These are phyloP conservation scores for Cotoneaster glaucophyllus DNA, from an alignment of 306 rosid species.

Conservation along the genomic window DNA sequence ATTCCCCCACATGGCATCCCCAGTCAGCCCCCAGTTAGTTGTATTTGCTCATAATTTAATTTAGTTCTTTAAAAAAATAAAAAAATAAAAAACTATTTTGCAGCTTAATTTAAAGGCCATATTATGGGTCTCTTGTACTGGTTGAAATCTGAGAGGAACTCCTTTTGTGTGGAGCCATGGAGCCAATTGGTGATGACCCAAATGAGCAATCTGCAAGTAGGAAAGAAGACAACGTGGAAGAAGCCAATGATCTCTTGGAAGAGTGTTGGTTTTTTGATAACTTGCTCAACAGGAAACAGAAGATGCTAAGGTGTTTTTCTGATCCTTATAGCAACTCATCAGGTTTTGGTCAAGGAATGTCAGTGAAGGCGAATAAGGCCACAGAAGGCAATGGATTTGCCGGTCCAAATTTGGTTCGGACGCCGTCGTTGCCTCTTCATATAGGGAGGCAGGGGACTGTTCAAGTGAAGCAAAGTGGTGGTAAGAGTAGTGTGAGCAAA, in stretches of 20 bases:
- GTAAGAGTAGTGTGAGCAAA: neutral
- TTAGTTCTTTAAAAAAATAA: neutral
- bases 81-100: neutral
- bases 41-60: conserved; percentile 8
- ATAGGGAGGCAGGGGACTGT: conserved; percentile 33
- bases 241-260: conserved; percentile 66
- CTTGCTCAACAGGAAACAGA: conserved; percentile 43
- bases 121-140: neutral
- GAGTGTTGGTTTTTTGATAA: conserved; percentile 77
- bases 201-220: conserved; percentile 28
- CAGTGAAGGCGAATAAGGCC: conserved; percentile 6
- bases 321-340: conserved; percentile 52
- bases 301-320: conserved; percentile 51
- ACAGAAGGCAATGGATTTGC: neutral
- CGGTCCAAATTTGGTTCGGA: conserved; percentile 23
- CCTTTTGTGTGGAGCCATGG: conserved; percentile 37
- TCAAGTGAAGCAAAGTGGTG: conserved; percentile 13
- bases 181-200: conserved; percentile 12
- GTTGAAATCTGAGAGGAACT: neutral
- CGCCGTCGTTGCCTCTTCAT: conserved; percentile 50
- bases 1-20: conserved; percentile 50
- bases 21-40: conserved; percentile 15
- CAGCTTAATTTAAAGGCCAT: neutral
- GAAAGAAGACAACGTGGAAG: conserved; percentile 27
- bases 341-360: conserved; percentile 23